Conservation (phyloP, 73 alveolate species). For the Paramecium sonneborni region DNA sequence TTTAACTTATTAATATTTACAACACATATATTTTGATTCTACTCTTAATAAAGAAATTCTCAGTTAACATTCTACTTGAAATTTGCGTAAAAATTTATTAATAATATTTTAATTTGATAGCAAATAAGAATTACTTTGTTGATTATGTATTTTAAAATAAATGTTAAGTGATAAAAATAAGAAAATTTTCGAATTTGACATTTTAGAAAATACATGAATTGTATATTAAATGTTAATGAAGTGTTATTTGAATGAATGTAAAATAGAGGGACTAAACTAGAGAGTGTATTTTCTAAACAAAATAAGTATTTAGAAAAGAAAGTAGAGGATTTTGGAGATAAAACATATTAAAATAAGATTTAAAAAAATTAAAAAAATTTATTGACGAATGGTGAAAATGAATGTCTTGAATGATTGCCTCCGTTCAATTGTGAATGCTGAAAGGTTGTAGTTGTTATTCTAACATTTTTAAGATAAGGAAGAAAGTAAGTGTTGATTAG, state of each 20-base stretch:
- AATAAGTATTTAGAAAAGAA: neutral
- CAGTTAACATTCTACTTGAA: no score
- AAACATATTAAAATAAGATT: neutral
- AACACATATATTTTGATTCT: no score
- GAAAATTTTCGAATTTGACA: no score
- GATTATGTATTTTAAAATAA: no score
- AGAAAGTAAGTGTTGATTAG: constrained; percentile 87
- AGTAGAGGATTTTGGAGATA: neutral
- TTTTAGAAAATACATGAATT: no score
- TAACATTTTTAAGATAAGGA: constrained; percentile 65
- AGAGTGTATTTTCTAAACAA: neutral
- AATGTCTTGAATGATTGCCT: constrained; percentile 94
- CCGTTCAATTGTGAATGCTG: constrained; percentile 96
- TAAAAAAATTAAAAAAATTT: neutral
- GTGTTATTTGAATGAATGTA: neutral
- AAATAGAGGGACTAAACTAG: neutral
- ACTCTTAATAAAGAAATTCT: no score
- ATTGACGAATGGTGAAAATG: constrained; percentile 88
- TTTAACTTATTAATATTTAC: no score
- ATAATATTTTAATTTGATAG: no score
- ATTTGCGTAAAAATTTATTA: no score
- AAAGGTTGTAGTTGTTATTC: constrained; percentile 88
- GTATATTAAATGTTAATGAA: neutral
- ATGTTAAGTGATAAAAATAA: no score
- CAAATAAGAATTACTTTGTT: no score